These are phyloP conservation scores for Fusarium temperatum DNA, from an alignment of 2,329 filamentous ascomycete species.

Conservation along the genomic window DNA sequence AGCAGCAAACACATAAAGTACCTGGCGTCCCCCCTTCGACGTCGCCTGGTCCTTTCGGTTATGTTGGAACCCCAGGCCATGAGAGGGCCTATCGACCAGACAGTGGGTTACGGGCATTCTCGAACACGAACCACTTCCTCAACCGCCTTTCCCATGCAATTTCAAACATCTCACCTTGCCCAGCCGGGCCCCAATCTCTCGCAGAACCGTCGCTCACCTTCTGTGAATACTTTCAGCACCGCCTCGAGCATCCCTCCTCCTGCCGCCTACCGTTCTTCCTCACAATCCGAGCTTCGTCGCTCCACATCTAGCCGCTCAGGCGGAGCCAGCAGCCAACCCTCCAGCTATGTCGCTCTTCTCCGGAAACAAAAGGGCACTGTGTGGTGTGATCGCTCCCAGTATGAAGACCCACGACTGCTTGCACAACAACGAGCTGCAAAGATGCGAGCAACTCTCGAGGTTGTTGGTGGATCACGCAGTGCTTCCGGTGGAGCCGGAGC, in stretches of 20 bases:
- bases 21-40: constrained; percentile 21
- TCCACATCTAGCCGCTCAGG: constrained; percentile 84
- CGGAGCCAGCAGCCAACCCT: constrained; percentile 61
- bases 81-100: constrained; percentile 47
- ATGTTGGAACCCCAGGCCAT: constrained; percentile 48
- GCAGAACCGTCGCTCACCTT: constrained; percentile 66
- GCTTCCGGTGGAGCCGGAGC: constrained; percentile 45
- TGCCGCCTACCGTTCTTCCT: constrained; percentile 65
- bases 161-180: constrained; percentile 44
- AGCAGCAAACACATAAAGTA: constrained; percentile 36
- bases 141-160: constrained; percentile 57
- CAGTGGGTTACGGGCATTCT: constrained; percentile 60
- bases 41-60: constrained; percentile 14
- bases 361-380: constrained; percentile 97
- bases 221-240: constrained; percentile 76
- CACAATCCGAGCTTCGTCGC: constrained; percentile 70
- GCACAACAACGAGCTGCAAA: constrained; percentile 89
- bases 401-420: constrained; percentile 84
- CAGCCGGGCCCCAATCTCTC: constrained; percentile 45
- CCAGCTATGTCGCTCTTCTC: constrained; percentile 94
- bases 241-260: constrained; percentile 72
- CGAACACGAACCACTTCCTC: constrained; percentile 67
- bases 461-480: constrained; percentile 69
- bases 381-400: constrained; percentile 95
- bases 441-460: constrained; percentile 84